Base-by-base conservation (phyloP, 306 rosid species). In the Vigna nakashimae region DNA sequence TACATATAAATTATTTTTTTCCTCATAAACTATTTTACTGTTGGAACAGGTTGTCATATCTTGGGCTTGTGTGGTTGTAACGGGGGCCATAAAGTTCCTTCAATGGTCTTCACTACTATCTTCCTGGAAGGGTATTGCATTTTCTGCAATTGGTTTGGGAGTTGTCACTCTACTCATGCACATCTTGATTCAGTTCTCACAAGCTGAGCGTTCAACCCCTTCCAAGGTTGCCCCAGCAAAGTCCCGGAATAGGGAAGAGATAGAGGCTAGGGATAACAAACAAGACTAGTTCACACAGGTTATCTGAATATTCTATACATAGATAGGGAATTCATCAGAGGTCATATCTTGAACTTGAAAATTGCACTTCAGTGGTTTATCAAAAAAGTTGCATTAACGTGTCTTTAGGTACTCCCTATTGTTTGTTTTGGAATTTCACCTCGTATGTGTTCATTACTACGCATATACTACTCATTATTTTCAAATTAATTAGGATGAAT, bases 141-240 rank as follows among this genome's bases (percentile, higher is more conserved):
- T 92, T 73, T 77, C 88, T 12, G 84, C 82, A 36, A 53, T 78
- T 4, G 76, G 83, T 75, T 77, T 92, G 78, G 77, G 81, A 20
- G 9, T 90, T n/a, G 82, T 92, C 4, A 92, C 96, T 5, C 45
- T 73, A 30, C 89, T 92, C 34, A 92, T 92, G 97, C 96, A 92
- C 32, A 63, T 90, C 68, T 83, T 92, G 84, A 89, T 92, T 64
- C 85, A 74, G 53, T 92, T 87, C 86, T 87, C 97, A 36, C 96
- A 90, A 79, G 74, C 97, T 0, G 97, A 92, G 82, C 93, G 70
- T 36, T 90, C 97, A 4, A 84, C 89, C 48, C 92, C 89, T 4
- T 86, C 92, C 50, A 86, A 85, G 71, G 88, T 90, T 55, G 77
- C 79, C 74, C 92, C 93, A 0, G 52, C 82, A 9, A 85, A 82